Percentiles rank a stretch among this genome's conserved stretches.
Conservation (phyloP, 2,329 filamentous ascomycete genomes). For the Nemania abortiva region DNA sequence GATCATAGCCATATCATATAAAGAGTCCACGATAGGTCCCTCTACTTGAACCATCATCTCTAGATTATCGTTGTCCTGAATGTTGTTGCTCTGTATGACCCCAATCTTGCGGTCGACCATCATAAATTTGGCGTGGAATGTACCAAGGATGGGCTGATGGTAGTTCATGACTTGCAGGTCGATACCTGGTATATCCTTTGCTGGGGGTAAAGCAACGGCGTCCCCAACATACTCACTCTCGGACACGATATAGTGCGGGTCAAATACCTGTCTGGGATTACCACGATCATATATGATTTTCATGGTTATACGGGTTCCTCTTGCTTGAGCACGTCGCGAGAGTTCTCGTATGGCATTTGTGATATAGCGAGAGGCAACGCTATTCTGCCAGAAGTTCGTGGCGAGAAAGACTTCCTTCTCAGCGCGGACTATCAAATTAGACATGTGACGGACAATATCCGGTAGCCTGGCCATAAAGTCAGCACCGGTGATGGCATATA, state of each 20-base stretch:
- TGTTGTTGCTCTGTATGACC: constrained; percentile 82
- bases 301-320: constrained; percentile 70
- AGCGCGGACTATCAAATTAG: constrained; percentile 79
- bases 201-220: constrained; percentile 70
- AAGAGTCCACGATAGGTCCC: constrained; percentile 79
- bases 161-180: constrained; percentile 80
- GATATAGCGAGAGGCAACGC: constrained; percentile 74
- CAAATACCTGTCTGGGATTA: constrained; percentile 70
- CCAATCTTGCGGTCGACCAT: constrained; percentile 79
- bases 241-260: constrained; percentile 73
- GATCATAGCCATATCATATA: constrained; percentile 80
- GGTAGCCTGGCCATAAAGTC: constrained; percentile 60
- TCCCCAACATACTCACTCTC: constrained; percentile 69
- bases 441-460: constrained; percentile 79
- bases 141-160: constrained; percentile 77
- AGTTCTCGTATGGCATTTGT: constrained; percentile 77
- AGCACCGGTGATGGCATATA: not conserved
- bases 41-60: constrained; percentile 85
- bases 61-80: constrained; percentile 81
- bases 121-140: constrained; percentile 83
- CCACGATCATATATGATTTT: constrained; percentile 83
- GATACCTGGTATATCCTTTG: constrained; percentile 76
- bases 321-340: constrained; percentile 70
- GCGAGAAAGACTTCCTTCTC: constrained; percentile 79
- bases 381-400: constrained; percentile 81